Evolutionary conservation across 2,329 filamentous ascomycete genomes (phyloP), one percentile per base, ranked within the genome.

Genomic region (Exophiala viscosa): DNA sequence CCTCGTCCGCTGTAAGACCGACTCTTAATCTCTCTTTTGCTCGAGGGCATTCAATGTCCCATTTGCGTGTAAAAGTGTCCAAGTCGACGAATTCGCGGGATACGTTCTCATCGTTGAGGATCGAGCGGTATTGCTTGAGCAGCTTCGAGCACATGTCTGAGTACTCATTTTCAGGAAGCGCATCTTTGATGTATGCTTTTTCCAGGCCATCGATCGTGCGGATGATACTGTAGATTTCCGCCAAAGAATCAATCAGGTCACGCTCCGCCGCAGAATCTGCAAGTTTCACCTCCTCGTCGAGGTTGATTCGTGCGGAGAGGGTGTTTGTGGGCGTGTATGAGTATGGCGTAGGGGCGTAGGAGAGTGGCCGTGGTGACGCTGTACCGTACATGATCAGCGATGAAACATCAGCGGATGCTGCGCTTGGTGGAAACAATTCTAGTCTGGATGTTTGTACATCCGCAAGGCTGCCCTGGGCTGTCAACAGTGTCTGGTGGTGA

Each of bases 221-320:
- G 34, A 99, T 92, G 61, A 99, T 97, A 73, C 91, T 96, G 73
- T 97, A 99, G 18, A 99, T 85, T 72, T 99, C 93, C 50, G 92
- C 93, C 11, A 99, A 83, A 1, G 93, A 97, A 67, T 97, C 93
- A 69, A 96, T 90, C 1, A 97, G 78, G 67, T 99, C 91, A 56
- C 92, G 86, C 73, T 97, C 92, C 36, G 88, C 86, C 62, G 88
- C 85, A 17, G 86, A 95, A 35, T 88, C 86, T 45, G 90, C 84
- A 55, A 99, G 81, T 72, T 96, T 96, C 63, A 96, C 90, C 78
- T 97, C 93, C 76, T 96, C 89, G 67, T 96, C 92, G 41, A 96
- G 83, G 67, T 91, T 96, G 71, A 96, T 96, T 14, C 87, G 93
- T 15, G 91, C 90, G 3, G 89, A 88, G 9, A 95, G 78, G 7